Conservation (phyloP, 345 rosid genomes). For the Diplotaxis tenuifolia region DNA sequence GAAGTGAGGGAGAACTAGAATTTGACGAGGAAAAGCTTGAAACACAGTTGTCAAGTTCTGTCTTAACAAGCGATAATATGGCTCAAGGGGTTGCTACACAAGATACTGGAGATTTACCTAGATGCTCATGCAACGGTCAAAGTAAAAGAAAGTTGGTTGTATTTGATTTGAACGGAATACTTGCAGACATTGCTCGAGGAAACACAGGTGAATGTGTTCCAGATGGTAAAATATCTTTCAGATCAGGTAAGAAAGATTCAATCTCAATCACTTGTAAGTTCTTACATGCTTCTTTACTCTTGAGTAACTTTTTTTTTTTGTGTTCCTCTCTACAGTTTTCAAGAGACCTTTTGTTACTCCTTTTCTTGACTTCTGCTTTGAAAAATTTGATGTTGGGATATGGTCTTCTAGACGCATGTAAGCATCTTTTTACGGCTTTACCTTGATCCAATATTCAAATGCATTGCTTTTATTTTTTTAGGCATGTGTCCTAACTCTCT, state of each 20-base stretch:
- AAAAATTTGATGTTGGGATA: conserved; percentile 73
- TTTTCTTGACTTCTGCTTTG: conserved; percentile 76
- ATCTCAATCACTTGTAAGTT: not conserved
- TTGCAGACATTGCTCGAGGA: conserved; percentile 53
- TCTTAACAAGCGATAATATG: conserved; percentile 7
- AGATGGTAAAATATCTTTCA: conserved; percentile 44
- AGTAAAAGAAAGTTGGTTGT: conserved; percentile 63
- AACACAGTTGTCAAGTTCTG: conserved; percentile 25
- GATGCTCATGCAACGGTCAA: conserved; percentile 30
- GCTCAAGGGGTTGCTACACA: conserved; percentile 5
- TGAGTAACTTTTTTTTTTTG: conserved; percentile 9
- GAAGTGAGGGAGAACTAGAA: conserved; percentile 28
- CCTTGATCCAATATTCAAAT: not conserved
- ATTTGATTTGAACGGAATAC: conserved; percentile 85
- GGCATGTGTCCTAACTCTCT: not conserved
- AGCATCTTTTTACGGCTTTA: conserved; percentile 29
- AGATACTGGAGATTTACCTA: conserved; percentile 16
- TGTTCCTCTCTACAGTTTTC: conserved; percentile 53
- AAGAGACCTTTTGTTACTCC: conserved; percentile 64
- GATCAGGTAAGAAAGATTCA: conserved; percentile 52
- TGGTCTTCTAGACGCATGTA: conserved; percentile 88
- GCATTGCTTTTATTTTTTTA: not conserved
- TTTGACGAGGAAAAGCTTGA: conserved; percentile 10
- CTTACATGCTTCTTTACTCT: conserved; percentile 11
- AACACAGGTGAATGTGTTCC: conserved; percentile 34